phyloP scores from a whole-genome alignment of 2,329 filamentous ascomycete species.

The Clarireedia paspali region DNA sequence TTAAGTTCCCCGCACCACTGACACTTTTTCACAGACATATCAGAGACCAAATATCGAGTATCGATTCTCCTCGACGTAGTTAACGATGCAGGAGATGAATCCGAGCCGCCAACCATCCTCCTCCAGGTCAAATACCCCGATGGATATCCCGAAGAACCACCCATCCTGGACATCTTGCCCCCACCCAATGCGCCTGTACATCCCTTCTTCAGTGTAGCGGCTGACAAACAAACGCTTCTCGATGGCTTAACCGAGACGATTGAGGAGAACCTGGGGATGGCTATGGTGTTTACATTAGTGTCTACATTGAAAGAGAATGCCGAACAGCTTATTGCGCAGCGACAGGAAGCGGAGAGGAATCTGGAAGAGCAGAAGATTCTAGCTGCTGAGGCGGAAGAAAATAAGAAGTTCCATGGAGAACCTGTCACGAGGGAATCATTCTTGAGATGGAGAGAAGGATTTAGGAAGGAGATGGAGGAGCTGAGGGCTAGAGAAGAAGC shows the following conservation, averaged over 20 bases:
- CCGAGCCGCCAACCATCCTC: constrained; percentile 63
- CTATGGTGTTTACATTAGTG: constrained; percentile 91
- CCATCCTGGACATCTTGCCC: constrained; percentile 69
- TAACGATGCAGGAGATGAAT: constrained; percentile 53
- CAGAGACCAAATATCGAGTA: constrained; percentile 82
- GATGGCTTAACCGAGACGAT: constrained; percentile 65
- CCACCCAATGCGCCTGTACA: constrained; percentile 64
- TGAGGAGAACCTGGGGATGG: constrained; percentile 91
- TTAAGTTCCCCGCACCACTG: not conserved
- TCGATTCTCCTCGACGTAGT: constrained; percentile 74
- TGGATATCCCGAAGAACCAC: constrained; percentile 81
- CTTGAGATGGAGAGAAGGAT: constrained; percentile 70
- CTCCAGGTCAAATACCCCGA: constrained; percentile 86
- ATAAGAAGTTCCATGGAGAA: constrained; percentile 91
- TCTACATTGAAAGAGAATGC: constrained; percentile 82
- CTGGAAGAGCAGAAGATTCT: constrained; percentile 46
- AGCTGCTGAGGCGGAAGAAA: constrained; percentile 79
- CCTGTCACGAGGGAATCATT: constrained; percentile 84
- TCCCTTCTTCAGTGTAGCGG: constrained; percentile 67
- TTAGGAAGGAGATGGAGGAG: constrained; percentile 75
- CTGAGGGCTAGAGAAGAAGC: constrained; percentile 60
- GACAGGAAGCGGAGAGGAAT: constrained; percentile 57
- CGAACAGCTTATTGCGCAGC: constrained; percentile 73
- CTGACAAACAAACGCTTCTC: constrained; percentile 71
- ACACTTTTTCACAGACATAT: constrained; percentile 57